Percentiles rank a stretch among this genome's conserved stretches.
Evolutionary conservation across 768 basidiomycete genomes (phyloP).

Genomic region (Rhodotorula paludigena): DNA sequence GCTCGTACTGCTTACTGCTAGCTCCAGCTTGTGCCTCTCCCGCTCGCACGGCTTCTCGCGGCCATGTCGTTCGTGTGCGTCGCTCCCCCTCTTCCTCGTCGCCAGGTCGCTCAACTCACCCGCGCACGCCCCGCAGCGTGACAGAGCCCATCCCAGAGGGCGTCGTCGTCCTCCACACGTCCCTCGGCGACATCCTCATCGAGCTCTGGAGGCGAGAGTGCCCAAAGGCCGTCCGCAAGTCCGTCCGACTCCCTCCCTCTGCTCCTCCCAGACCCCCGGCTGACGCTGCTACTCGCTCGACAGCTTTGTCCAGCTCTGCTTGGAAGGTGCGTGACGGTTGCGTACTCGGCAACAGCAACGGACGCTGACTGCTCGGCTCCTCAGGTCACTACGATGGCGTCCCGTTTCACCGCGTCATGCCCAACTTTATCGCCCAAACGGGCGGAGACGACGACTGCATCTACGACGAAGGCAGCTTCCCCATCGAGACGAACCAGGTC

Average conservation of each 20-base stretch:
- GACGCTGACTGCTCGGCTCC: slow-evolving; percentile 31
- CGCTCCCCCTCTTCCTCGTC: not conserved
- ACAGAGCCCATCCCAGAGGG: slow-evolving; percentile 31
- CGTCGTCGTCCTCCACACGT: slow-evolving; percentile 22
- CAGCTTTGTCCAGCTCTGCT: slow-evolving; percentile 40
- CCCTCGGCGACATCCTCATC: slow-evolving; percentile 41
- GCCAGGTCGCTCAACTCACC: too few species aligned
- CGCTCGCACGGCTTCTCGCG: too few species aligned
- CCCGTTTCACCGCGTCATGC: slow-evolving; percentile 89
- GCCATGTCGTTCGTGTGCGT: slow-evolving; percentile 29
- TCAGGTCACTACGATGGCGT: slow-evolving; percentile 95
- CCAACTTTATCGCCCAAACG: slow-evolving; percentile 87
- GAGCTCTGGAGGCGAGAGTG: slow-evolving; percentile 61
- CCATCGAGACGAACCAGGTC: slow-evolving; percentile 28
- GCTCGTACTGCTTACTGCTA: too few species aligned
- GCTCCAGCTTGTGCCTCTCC: too few species aligned
- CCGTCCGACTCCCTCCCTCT: not conserved
- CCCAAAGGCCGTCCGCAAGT: slow-evolving; percentile 75
- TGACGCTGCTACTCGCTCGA: not conserved
- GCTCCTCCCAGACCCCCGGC: not conserved
- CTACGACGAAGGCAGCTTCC: slow-evolving; percentile 64
- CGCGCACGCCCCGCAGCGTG: slow-evolving; percentile 5
- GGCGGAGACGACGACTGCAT: slow-evolving; percentile 91
- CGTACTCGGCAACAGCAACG: not conserved
- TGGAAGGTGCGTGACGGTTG: slow-evolving; percentile 31